These are phyloP conservation scores for Heterobasidion parviporum DNA, from an alignment of 1,284 basidiomycete genomes.

Conservation along the genomic window DNA sequence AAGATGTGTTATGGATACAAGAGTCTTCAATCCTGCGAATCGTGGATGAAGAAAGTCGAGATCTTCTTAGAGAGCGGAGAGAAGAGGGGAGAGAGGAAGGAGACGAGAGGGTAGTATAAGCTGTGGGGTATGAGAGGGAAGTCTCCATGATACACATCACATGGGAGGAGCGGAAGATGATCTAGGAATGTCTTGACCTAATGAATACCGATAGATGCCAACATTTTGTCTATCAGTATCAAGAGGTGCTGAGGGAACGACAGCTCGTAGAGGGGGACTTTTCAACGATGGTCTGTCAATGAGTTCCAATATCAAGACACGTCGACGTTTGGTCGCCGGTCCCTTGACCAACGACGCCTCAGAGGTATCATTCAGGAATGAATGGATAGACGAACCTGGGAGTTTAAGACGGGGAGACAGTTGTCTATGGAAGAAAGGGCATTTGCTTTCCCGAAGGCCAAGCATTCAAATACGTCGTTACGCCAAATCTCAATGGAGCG, in stretches of 20 bases:
- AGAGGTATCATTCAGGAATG: constrained; percentile 6
- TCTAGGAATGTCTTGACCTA: neutral
- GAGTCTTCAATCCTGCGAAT: no score
- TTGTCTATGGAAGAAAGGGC: neutral
- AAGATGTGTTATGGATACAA: no score
- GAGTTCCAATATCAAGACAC: constrained; percentile 5
- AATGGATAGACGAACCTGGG: constrained; percentile 9
- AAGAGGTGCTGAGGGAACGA: neutral
- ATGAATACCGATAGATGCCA: neutral
- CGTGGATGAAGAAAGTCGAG: no score
- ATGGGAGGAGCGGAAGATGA: neutral
- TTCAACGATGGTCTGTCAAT: neutral
- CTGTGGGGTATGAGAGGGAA: no score
- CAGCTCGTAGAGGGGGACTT: neutral
- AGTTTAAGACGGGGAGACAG: constrained; percentile 1
- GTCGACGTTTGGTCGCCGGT: constrained; percentile 14
- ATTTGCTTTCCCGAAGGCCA: constrained; percentile 1
- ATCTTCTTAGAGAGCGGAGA: no score
- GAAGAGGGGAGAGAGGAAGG: no score
- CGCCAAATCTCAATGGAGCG: constrained; percentile 14
- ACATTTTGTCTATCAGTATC: neutral
- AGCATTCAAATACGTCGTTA: constrained; percentile 9
- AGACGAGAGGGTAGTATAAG: no score
- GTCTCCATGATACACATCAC: neutral
- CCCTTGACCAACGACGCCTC: constrained; percentile 10